Base-by-base conservation (phyloP, 108 stramenopile genomes). In the Skeletonema marinoi region DNA sequence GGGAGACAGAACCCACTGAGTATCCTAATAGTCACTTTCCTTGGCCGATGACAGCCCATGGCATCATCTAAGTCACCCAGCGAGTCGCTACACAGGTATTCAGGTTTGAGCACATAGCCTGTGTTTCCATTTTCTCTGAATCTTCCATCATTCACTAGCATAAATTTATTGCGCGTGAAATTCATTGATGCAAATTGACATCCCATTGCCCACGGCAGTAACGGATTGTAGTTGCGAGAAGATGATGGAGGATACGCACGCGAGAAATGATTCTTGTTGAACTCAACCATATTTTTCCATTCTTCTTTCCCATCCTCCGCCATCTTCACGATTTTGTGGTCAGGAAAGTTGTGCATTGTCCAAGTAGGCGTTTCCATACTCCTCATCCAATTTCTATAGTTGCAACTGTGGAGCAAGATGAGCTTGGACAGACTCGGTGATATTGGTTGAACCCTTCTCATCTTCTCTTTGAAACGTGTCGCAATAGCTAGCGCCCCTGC, bases 21-120 rank as follows among this genome's bases (percentile, higher is more conserved):
- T 10, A 97, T 74, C 32, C 82, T 65, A 46, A 97, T 72, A 12
- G 71, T 90, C 79, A 95, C 79, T 14, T 73, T 66, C 69, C 83
- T 75, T 31, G 79, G 67, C 44, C 70, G 66, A 69, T 44, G 68
- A 39, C 67, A 69, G 73, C 77, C 69, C 54, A 83, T 48, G 33
- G 71, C 65, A 71, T 83, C 71, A 36, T 81, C 80, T 33, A 63
- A 67, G 48, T 60, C 77, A 50, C 78, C 68, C n/a, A 62, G 29
- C 2, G 39, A 19, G 58, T 73, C 67, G 56, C 51, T 68, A 36
- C 80, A 73, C 50, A 95, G 56, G 56, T 81, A 71, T 71, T 81
- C 74, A 12, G 98, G 98, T 77, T 98, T 98, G 6, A 98, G 83
- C 12, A 98, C 92, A 83, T 99, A 99, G 8, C 99, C 99, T 64